Evolutionary conservation across 2,329 filamentous ascomycete species (phyloP).

Genomic region (Paecilomyces niveus): DNA sequence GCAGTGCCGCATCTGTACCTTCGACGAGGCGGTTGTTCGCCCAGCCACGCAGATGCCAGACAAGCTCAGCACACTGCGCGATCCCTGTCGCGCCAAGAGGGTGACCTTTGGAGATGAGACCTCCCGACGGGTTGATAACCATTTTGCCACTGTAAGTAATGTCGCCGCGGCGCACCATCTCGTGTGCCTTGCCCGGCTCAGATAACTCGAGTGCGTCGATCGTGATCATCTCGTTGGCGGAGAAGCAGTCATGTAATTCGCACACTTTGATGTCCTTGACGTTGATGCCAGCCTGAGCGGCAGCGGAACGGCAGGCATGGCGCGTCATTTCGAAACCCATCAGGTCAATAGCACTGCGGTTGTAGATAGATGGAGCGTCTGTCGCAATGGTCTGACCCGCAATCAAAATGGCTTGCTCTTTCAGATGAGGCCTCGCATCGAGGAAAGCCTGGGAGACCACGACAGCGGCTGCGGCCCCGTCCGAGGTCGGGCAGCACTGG

Average conservation of each 20-base stretch:
- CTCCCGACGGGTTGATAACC: constrained; percentile 88
- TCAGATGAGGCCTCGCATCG: constrained; percentile 73
- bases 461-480: constrained; percentile 82
- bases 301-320: constrained; percentile 61
- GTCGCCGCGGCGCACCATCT: constrained; percentile 77
- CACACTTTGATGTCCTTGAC: constrained; percentile 70
- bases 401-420: constrained; percentile 75
- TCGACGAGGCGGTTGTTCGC: constrained; percentile 76
- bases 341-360: constrained; percentile 72
- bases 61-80: constrained; percentile 88
- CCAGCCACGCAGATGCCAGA: constrained; percentile 94
- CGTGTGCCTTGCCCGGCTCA: constrained; percentile 77
- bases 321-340: constrained; percentile 83
- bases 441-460: constrained; percentile 86
- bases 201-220: constrained; percentile 80
- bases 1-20: constrained; percentile 65
- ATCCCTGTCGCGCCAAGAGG: constrained; percentile 91
- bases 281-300: constrained; percentile 59
- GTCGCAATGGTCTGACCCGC: constrained; percentile 85
- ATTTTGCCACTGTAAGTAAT: constrained; percentile 83
- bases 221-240: constrained; percentile 84
- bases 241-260: constrained; percentile 96
- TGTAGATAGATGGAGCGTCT: constrained; percentile 74
- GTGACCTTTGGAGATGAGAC: constrained; percentile 92
- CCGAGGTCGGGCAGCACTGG: constrained; percentile 96